phyloP scores from a whole-genome alignment of 2,329 filamentous ascomycete genomes.

The Phaeosphaeriaceae sp. region DNA sequence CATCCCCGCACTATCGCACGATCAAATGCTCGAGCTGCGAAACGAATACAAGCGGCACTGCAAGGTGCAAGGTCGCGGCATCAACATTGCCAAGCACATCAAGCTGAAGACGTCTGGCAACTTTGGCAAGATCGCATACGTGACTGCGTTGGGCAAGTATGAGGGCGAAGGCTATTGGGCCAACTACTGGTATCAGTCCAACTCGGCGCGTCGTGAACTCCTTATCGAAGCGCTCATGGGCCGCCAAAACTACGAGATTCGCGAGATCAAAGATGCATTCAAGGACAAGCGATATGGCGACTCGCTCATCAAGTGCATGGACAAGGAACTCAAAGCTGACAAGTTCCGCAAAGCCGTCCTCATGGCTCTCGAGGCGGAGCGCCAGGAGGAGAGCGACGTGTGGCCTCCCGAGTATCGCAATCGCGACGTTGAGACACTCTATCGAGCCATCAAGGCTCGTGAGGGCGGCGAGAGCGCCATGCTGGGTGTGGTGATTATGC shows the following conservation, averaged over 20 bases:
- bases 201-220: constrained; percentile 83
- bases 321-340: constrained; percentile 89
- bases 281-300: constrained; percentile 91
- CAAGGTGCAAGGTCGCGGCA: constrained; percentile 80
- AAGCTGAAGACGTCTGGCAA: constrained; percentile 78
- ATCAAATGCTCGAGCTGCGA: constrained; percentile 87
- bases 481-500: constrained; percentile 81
- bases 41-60: constrained; percentile 89
- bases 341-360: constrained; percentile 93
- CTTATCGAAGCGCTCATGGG: constrained; percentile 95
- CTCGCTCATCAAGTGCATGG: constrained; percentile 83
- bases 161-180: constrained; percentile 97
- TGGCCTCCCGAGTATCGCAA: constrained; percentile 64
- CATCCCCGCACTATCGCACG: constrained; percentile 81
- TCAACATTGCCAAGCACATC: constrained; percentile 87
- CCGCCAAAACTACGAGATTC: constrained; percentile 84
- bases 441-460: constrained; percentile 71
- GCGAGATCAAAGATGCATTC: constrained; percentile 86
- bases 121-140: constrained; percentile 91
- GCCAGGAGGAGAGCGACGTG: constrained; percentile 80
- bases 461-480: constrained; percentile 88
- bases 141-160: constrained; percentile 87
- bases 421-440: constrained; percentile 75
- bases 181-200: constrained; percentile 95
- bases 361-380: constrained; percentile 79